Evolutionary conservation across 2,329 filamentous ascomycete genomes (phyloP), one percentile per base, ranked within the genome.

Genomic region (Hyphodiscus sp.): DNA sequence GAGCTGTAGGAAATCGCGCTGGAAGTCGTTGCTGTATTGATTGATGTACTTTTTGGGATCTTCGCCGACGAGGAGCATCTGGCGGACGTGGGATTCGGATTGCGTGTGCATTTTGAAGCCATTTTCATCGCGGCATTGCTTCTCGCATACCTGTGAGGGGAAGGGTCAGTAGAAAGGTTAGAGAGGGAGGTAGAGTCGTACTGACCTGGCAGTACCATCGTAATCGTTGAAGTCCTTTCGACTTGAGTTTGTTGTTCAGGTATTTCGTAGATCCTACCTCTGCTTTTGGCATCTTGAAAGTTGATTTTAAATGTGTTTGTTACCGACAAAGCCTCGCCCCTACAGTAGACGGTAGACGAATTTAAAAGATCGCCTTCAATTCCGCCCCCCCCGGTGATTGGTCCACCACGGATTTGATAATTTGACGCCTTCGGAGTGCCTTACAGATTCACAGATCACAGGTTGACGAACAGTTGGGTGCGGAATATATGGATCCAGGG

Each of bases 221-320:
- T 51, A 99, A 76, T 7, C 92, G 81, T 66, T 94, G 87, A 11
- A 83, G 72, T 51, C 84, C 85, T 69, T 89, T 87, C 58, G 83
- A 81, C 73, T 96, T 96, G 75, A 96, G 85, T 73, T 91, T 87
- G 74, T 97, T 97, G 72, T 81, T 83, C 56, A 97, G 80, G 69
- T 89, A 82, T 74, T 96, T 97, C n/a, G 86, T 90, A 53, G 86
- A 89, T 59, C 94, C 94, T 51, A 89, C 85, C 76, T 97, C 94
- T 65, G 94, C 94, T 76, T 89, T 89, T 50, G 86, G 86, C 92
- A 97, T 97, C 50, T 68, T 86, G 74, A 65, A 26, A 11, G 7
- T 23, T 9, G 15, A 49, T n/a, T 38, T 38, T 38, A 13, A 38
- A 13, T 13, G 4, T 38, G 11, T 38, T 7, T 13, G 11, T n/a